phyloP scores from a whole-genome alignment of 805 yeast species.

The Candida sanyiensis region DNA sequence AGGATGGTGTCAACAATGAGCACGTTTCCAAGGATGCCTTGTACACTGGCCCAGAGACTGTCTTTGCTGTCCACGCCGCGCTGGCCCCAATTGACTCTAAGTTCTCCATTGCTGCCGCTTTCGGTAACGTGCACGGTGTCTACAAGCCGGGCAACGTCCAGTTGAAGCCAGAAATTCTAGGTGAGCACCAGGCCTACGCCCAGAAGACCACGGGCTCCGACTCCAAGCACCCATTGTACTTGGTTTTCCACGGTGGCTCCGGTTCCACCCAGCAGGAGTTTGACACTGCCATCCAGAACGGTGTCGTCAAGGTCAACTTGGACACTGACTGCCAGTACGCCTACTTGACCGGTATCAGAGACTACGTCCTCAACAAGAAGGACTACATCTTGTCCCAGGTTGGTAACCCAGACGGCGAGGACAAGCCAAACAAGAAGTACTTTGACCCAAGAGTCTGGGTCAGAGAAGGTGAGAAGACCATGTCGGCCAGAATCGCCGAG shows the following conservation, averaged over 20 bases:
- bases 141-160: conserved; percentile 98
- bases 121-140: conserved; percentile 99
- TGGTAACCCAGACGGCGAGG: conserved; percentile 99
- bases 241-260: conserved; percentile 99
- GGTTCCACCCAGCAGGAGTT: conserved; percentile 93
- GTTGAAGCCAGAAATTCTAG: conserved; percentile 87
- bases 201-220: conserved; percentile 52
- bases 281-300: conserved; percentile 82
- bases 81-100: conserved; percentile 87
- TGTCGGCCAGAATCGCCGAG: conserved; percentile 77
- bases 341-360: conserved; percentile 94
- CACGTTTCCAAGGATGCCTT: conserved; percentile 78
- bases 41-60: conserved; percentile 95
- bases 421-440: conserved; percentile 99
- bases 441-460: conserved; percentile 99
- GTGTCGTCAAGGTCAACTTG: conserved; percentile 98
- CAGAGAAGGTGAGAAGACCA: conserved; percentile 99
- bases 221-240: conserved; percentile 71
- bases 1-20: conserved; percentile 99
- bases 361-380: conserved; percentile 92
- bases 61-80: conserved; percentile 85
- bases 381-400: conserved; percentile 85
- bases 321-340: conserved; percentile 99
- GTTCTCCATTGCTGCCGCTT: conserved; percentile 99
- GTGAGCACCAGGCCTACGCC: conserved; percentile 92